Conservation (phyloP, 2,329 filamentous ascomycete genomes). For the Aspergillus sp. region DNA sequence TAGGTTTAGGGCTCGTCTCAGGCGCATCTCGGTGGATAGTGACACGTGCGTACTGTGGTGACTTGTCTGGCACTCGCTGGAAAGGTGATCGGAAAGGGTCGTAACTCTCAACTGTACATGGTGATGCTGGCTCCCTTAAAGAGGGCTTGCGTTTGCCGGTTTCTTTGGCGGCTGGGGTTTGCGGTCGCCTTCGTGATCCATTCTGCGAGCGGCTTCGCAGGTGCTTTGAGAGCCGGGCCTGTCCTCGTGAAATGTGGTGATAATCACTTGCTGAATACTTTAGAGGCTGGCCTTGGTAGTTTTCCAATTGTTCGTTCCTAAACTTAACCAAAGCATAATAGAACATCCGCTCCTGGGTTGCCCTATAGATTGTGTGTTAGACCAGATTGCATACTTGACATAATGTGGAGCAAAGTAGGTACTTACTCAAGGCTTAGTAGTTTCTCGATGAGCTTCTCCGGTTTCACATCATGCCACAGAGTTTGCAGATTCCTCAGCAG, state of each 20-base stretch:
- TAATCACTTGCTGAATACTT: slow-evolving; percentile 89
- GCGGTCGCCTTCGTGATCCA: slow-evolving; percentile 26
- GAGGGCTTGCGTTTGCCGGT: slow-evolving; percentile 53
- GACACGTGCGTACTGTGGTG: slow-evolving; percentile 65
- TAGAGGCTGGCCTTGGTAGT: slow-evolving; percentile 73
- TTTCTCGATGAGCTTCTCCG: slow-evolving; percentile 68
- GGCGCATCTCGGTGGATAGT: slow-evolving; percentile 60
- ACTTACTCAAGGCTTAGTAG: slow-evolving; percentile 66
- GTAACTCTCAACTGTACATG: slow-evolving; percentile 63
- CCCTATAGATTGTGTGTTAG: slow-evolving; percentile 45
- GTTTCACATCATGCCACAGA: slow-evolving; percentile 83
- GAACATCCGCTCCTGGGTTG: slow-evolving; percentile 90
- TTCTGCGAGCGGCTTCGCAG: slow-evolving; percentile 13
- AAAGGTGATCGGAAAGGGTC: slow-evolving; percentile 78
- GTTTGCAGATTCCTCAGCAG: slow-evolving; percentile 83
- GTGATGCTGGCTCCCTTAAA: slow-evolving; percentile 47
- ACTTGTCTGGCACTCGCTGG: slow-evolving; percentile 44
- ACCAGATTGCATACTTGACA: neutral
- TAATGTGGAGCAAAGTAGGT: too few species aligned
- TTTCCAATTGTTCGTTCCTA: slow-evolving; percentile 79
- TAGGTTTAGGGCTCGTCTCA: slow-evolving; percentile 6
- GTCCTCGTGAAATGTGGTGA: slow-evolving; percentile 64
- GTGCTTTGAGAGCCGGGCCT: slow-evolving; percentile 32
- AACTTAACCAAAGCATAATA: slow-evolving; percentile 83
- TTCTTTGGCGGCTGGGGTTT: slow-evolving; percentile 43